Evolutionary conservation across 2,329 filamentous ascomycete species (phyloP), one percentile per base, ranked within the genome.

Genomic region (Xylaria sp.): DNA sequence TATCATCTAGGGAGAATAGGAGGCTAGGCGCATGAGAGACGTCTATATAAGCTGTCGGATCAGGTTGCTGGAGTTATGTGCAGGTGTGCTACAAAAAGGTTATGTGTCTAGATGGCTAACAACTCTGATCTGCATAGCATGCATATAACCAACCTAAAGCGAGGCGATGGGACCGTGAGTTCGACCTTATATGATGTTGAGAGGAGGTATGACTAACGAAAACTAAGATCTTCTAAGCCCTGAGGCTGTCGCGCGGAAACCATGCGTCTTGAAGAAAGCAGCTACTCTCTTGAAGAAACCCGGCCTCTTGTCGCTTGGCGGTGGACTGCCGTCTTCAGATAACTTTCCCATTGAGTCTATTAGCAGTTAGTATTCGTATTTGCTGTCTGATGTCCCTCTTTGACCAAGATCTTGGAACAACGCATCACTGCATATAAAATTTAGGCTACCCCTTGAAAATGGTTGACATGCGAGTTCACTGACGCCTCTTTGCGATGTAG

Each of bases 291-390:
- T 98, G 62, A 92, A 91, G 77, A 93, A 86, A 46, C 93, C 94
- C 0, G 94, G 92, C 17, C 82, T 97, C 67, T 96, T 99, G 77
- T 97, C 94, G 1, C 89, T 99, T 1, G 96, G 96, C 64, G 96
- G 96, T 60, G 96, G 96, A 3, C 84, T 99, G 23, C 96, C 96
- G 4, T 94, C 93, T 15, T 88, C 92, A 68, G 90, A 95, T 79
- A 93, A 97, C 81, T 99, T 99, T 77, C 96, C 96, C n/a, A 90
- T 98, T 75, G 90, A 95, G 72, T 86, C 91, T 72, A 81, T 98
- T 59, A 87, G 86, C 71, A 81, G 70, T 72, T 64, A 59, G 70
- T 66, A 51, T 44, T n/a, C 10, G 0, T 28, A 15, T 40, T 42
- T 51, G 36, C 13, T 28, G 0, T 48, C 20, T 7, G 0, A 33